Evolutionary conservation across 1,139 yeast genomes (phyloP).

Genomic region (Nakaseomyces glabratus): DNA sequence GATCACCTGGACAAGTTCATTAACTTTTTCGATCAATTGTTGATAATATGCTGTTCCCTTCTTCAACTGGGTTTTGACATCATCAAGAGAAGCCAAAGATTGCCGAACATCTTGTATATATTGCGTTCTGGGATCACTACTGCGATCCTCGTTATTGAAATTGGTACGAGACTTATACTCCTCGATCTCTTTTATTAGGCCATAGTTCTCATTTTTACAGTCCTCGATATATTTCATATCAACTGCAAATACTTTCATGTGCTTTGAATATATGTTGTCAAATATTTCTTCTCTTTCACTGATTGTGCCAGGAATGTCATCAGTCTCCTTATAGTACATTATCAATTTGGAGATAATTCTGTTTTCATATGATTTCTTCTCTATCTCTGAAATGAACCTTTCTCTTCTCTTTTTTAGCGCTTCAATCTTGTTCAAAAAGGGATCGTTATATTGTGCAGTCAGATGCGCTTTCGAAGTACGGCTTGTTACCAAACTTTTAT

Average conservation of each 20-base stretch:
- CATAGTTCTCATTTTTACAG: conserved; percentile 35
- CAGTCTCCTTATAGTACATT: conserved; percentile 35
- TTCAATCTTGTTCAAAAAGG: conserved; percentile 17
- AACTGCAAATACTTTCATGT: conserved; percentile 35
- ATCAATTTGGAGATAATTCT: conserved; percentile 47
- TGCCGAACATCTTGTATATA: conserved; percentile 23
- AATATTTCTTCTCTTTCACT: conserved; percentile 19
- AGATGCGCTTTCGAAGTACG: conserved; percentile 13
- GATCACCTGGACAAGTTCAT: conserved; percentile 19
- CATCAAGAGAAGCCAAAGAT: conserved; percentile 17
- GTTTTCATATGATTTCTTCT: conserved; percentile 39
- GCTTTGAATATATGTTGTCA: conserved; percentile 34
- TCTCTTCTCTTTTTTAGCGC: conserved; percentile 25
- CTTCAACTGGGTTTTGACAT: conserved; percentile 45
- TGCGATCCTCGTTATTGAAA: conserved; percentile 6
- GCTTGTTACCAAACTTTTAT: conserved; percentile 26
- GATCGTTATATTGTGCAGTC: conserved; percentile 21
- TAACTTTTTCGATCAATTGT: conserved; percentile 47
- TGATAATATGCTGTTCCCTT: conserved; percentile 68
- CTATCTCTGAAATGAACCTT: conserved; percentile 37
- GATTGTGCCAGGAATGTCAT: conserved; percentile 10
- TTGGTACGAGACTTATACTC: conserved; percentile 8
- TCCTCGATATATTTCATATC: conserved; percentile 29
- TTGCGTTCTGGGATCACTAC: conserved; percentile 17
- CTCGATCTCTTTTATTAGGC: conserved; percentile 39